Percentiles rank a stretch among this genome's conserved stretches.
Conservation (phyloP, 257 asterid species). For the Solanum bukasovii region DNA sequence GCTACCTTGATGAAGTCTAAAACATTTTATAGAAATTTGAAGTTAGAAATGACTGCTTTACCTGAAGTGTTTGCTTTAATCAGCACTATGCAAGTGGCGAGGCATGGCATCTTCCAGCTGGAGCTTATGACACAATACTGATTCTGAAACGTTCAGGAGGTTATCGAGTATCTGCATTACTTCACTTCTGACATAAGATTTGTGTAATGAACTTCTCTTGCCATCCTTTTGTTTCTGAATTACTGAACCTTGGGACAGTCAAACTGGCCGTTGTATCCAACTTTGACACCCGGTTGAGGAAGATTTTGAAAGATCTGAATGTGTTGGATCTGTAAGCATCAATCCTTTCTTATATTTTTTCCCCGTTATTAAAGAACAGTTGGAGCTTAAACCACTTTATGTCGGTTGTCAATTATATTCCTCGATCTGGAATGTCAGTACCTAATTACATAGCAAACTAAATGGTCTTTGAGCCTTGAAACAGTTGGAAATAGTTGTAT, state of each 20-base stretch:
- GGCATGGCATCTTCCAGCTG: slow-evolving; percentile 90
- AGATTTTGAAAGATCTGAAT: slow-evolving; percentile 61
- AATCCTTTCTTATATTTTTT: background rate
- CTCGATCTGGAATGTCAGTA: background rate
- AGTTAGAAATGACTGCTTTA: background rate
- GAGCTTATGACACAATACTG: slow-evolving; percentile 59
- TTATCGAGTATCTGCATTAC: slow-evolving; percentile 21
- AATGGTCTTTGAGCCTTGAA: background rate
- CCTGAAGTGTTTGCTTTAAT: background rate
- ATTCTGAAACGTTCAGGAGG: slow-evolving; percentile 77
- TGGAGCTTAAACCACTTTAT: background rate
- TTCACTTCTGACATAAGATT: background rate
- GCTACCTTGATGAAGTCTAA: background rate
- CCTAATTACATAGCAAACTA: background rate
- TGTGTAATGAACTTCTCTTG: background rate
- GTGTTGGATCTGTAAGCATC: slow-evolving; percentile 71
- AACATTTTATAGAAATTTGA: background rate
- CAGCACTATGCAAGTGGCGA: slow-evolving; percentile 89
- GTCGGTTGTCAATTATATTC: background rate
- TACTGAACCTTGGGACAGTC: slow-evolving; percentile 37
- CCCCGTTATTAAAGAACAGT: background rate
- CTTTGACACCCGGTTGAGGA: slow-evolving; percentile 90
- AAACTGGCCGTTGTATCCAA: slow-evolving; percentile 94
- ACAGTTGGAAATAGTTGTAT: background rate
- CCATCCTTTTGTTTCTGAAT: slow-evolving; percentile 6